These are phyloP conservation scores for Suhomyces vadensis DNA, from an alignment of 805 yeast genomes.

Conservation along the genomic window DNA sequence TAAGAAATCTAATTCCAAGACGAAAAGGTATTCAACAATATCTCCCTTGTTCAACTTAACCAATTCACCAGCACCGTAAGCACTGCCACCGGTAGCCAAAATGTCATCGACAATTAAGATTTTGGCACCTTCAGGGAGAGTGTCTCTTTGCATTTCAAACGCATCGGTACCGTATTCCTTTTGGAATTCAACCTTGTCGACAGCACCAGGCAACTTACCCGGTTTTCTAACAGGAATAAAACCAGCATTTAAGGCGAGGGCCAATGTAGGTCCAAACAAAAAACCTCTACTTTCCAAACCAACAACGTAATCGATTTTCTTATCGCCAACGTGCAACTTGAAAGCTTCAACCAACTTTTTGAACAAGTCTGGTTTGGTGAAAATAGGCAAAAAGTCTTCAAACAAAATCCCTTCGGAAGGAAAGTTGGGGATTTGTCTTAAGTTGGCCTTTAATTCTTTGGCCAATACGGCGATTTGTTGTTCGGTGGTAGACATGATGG, in stretches of 20 bases:
- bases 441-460: constrained; percentile 36
- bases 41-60: constrained; percentile 66
- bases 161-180: constrained; percentile 94
- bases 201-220: constrained; percentile 92
- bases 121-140: constrained; percentile 76
- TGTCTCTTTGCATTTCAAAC: constrained; percentile 83
- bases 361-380: constrained; percentile 78
- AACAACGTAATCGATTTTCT: constrained; percentile 80
- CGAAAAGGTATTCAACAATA: constrained; percentile 78
- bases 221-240: constrained; percentile 94
- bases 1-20: constrained; percentile 92
- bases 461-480: constrained; percentile 34
- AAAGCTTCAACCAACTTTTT: constrained; percentile 80
- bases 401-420: constrained; percentile 91
- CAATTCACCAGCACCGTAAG: constrained; percentile 88
- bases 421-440: constrained; percentile 84
- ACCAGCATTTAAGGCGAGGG: constrained; percentile 84
- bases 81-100: constrained; percentile 98
- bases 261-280: constrained; percentile 93
- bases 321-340: constrained; percentile 65
- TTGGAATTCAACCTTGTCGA: constrained; percentile 66
- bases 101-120: constrained; percentile 93
- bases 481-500: constrained; percentile 8
- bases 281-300: constrained; percentile 98
- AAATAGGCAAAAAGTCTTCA: constrained; percentile 95